Conservation (phyloP, 495 filamentous ascomycete species). For the Penicillium soppii region DNA sequence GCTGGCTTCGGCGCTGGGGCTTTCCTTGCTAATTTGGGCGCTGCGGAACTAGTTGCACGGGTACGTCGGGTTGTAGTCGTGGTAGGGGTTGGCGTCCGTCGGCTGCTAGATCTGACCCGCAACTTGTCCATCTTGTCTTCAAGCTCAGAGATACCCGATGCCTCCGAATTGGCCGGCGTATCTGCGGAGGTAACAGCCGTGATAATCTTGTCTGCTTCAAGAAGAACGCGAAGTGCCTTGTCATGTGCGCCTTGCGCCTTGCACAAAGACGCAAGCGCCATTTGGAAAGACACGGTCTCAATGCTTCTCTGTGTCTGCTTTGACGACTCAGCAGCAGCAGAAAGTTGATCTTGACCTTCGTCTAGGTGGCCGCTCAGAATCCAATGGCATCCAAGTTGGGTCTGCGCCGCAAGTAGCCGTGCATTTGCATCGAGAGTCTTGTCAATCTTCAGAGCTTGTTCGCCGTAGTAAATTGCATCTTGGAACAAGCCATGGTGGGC, state of each 20-base stretch:
- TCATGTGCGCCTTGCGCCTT: conserved; percentile 43
- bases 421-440: conserved; percentile 62
- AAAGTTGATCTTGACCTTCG: conserved; percentile 61
- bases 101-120: conserved; percentile 30
- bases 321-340: conserved; percentile 45
- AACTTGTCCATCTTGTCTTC: conserved; percentile 44
- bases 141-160: conserved; percentile 22
- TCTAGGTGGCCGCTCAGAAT: conserved; percentile 59
- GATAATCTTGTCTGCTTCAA: conserved; percentile 43
- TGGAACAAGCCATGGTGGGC: conserved; percentile 81
- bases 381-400: conserved; percentile 63
- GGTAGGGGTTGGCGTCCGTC: conserved; percentile 24
- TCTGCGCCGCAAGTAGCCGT: conserved; percentile 50
- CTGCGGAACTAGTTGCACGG: conserved; percentile 33
- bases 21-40: conserved; percentile 29
- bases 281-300: conserved; percentile 45
- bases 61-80: conserved; percentile 28
- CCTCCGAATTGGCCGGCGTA: conserved; percentile 9
- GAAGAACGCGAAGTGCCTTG: conserved; percentile 45
- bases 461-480: conserved; percentile 86
- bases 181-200: conserved; percentile 26
- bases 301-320: conserved; percentile 42
- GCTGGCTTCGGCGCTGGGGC: conserved; percentile 22
- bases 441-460: conserved; percentile 80
- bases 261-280: conserved; percentile 44